Base-by-base conservation (phyloP, 1,284 basidiomycete genomes). In the Melampsora medusae region DNA sequence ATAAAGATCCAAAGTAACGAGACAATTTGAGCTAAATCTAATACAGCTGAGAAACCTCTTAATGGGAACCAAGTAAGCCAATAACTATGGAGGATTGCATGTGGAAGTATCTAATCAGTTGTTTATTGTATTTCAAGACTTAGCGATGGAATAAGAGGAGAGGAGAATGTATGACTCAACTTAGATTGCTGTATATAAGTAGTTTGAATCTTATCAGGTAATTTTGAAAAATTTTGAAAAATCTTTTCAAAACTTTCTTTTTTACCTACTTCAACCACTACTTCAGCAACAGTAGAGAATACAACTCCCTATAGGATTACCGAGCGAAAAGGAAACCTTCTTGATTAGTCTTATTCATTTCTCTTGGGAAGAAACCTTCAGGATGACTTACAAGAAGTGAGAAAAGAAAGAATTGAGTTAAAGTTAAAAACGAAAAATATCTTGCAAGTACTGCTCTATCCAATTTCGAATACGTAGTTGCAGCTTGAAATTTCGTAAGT, bases 61-160 rank as follows among this genome's bases (percentile, higher is more conserved):
- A 98, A 86, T 87, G 94, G 93, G 86, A 96, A 92, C 85, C 90
- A 96, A 7, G 93, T 96, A 67, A 97, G 85, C 95, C 95, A 97
- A 83, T 94, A 95, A 35, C 90, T 90, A 4, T 89, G 38, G 38
- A 12, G 12, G 12, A 42, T 35, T 35, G 3, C n/a, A n/a, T n/a
- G n/a, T n/a, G n/a, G n/a, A n/a, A n/a, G n/a, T 6, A 12, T 80
- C 93, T 91, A 80, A 90, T 88, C 79, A 93, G 90, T 80, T 93
- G 1, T 42, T 5, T 42, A 10, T 42, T 42, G 5, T 42, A 42
- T 42, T 10, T 9, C 1, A 9, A 90, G 12, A 92, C 84, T 56
- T 86, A 90, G 92, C 79, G n/a, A 49, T 46, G 9, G 53, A 72
- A 60, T n/a, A 69, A 67, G 56, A 69, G 49, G 10, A 50, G 71